Evolutionary conservation across 257 asterid species (phyloP), one percentile per base, ranked within the genome.

Genomic region (Scutellaria minor): DNA sequence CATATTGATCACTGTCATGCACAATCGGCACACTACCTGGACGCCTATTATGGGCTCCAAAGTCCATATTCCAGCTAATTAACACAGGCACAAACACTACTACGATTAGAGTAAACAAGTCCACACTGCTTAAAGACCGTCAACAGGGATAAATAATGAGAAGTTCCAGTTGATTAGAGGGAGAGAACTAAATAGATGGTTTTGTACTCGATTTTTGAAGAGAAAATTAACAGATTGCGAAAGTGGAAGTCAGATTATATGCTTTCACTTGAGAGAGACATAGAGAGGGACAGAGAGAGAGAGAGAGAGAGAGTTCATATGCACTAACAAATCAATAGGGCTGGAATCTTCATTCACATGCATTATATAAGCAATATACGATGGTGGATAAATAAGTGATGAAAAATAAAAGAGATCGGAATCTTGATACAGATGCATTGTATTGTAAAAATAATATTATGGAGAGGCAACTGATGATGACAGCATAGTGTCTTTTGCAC

Each of bases 51-150:
- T 40, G 54, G 48, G 55, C 56, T 39, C 1, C 31, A 9, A 63
- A 72, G 48, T 51, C 77, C 77, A 72, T 72, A 51, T 5, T 14
- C 58, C 71, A 72, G 71, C 63, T 62, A 72, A 50, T 40, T 47
- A 51, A 61, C 54, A 72, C 51, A 15, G 39, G 54, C 62, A 51
- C 62, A 39, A 60, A 18, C 44, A 48, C 76, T 50, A 72, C 53
- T 20, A 39, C 2, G 18, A 48, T 12, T 6, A 37, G 69, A 37
- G 48, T 15, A 7, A 35, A 71, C 61, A 39, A 31, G 20, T 59
- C 18, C 61, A 71, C 52, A 60, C 37, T 47, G 46, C 61, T 59
- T 47, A 31, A 47, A 59, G 41, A 47, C 42, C 22, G 31, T 42
- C 55, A 22, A 60, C 6, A 37, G 44, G 54, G 62, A 59, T 70